Evolutionary conservation across 164 flowering plant genomes (phyloP).

Genomic region (Echeveria elegans): DNA sequence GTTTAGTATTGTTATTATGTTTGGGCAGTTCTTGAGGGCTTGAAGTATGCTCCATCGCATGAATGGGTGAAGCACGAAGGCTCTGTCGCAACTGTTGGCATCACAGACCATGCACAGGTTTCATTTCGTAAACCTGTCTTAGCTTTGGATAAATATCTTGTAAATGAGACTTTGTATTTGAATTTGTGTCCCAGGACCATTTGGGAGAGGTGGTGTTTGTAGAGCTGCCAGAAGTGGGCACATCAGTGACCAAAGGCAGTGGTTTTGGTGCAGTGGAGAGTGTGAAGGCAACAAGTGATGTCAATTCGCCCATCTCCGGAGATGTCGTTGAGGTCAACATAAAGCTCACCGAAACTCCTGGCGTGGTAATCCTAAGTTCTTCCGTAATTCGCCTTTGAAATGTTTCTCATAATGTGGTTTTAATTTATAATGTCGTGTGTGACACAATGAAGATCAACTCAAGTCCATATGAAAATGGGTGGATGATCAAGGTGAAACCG

Average conservation of each 20-base stretch:
- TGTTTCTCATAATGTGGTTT: background rate
- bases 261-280: background rate
- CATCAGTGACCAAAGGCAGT: background rate
- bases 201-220: background rate
- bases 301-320: background rate
- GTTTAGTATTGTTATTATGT: background rate
- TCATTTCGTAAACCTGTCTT: background rate
- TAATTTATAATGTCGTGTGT: too few species aligned
- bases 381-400: background rate
- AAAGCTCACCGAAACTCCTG: background rate
- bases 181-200: background rate
- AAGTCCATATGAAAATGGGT: background rate
- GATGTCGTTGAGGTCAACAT: background rate
- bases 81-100: conserved; percentile 2
- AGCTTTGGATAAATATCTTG: too few species aligned
- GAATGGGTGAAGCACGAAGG: conserved; percentile 3
- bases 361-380: background rate
- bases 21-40: conserved; percentile 1
- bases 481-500: background rate
- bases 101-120: background rate
- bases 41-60: background rate
- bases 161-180: background rate
- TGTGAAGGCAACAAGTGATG: background rate
- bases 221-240: background rate
- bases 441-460: background rate